Base-by-base conservation (phyloP, 495 filamentous ascomycete species). In the Aspergillus olivimuriae region DNA sequence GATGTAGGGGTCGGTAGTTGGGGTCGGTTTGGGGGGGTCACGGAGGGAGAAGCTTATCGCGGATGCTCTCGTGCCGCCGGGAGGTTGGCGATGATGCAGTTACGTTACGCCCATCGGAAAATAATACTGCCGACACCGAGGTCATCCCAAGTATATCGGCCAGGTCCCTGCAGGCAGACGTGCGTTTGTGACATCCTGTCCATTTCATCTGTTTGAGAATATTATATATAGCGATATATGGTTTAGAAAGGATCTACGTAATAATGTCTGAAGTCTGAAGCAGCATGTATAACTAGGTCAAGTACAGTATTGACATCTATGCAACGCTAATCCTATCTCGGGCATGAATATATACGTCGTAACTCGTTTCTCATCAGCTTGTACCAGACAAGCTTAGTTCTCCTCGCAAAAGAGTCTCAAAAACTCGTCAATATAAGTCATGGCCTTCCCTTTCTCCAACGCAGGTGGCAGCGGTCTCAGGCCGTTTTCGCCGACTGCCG, bases 371-470 rank as follows among this genome's bases (percentile, higher is more conserved):
- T 34, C 30, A 19, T 43, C 34, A 12, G 23, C 16, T 43, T 44
- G 47, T 57, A 34, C 57, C 48, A 53, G 41, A 43, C 51, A 52
- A 43, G 33, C 15, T 62, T 28, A 71, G 43, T 63, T 55, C 26
- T 68, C 69, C 47, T 73, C 67, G 20, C 69, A 73, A 44, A 73
- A 73, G 7, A 73, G 24, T 39, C 55, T 56, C 44, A 73, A 35
- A 8, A 73, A 57, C 42, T 66, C 69, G 58, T 73, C 69, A 47
- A 73, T 68, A 48, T 62, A 64, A 31, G 53, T 66, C 63, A 68
- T 73, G 28, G 67, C 66, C 40, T 66, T 73, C 15, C 51, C 62
- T 35, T 71, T 73, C 19, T 68, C 53, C 36, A 73, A 37, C 15
- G 60, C 24, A 4, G 55, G 37, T 17, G 66, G 65, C 24, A 53